Evolutionary conservation across 2,329 filamentous ascomycete species (phyloP).

Genomic region (Pyrenochaeta sp.): DNA sequence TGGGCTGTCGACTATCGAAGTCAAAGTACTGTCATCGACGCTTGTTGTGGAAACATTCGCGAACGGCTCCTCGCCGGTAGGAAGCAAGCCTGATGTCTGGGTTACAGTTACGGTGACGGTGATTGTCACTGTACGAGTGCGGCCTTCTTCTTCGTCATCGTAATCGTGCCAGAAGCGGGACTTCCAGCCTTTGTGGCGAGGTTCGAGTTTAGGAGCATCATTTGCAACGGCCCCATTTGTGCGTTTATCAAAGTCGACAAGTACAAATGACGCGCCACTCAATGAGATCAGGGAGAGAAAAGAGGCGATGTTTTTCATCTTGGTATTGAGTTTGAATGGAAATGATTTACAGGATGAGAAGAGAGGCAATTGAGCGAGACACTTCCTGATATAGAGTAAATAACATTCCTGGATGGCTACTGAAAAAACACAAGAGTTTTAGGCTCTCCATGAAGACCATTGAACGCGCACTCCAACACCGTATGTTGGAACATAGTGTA

Average conservation of each 20-base stretch:
- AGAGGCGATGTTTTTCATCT: background rate
- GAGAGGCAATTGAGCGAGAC: too few relatives aligned
- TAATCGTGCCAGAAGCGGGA: background rate
- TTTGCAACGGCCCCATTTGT: background rate
- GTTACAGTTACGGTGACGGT: slow-evolving; percentile 3
- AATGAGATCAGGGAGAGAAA: background rate
- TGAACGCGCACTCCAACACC: too few relatives aligned
- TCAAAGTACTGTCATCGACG: background rate
- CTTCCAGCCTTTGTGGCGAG: slow-evolving; percentile 1
- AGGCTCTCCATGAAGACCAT: too few relatives aligned
- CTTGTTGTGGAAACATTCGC: background rate
- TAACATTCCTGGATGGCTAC: too few relatives aligned
- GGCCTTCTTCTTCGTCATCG: background rate
- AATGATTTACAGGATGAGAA: too few relatives aligned
- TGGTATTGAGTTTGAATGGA: background rate
- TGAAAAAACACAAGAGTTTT: too few relatives aligned
- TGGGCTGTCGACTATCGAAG: background rate
- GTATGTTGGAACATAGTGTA: background rate
- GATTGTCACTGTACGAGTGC: background rate
- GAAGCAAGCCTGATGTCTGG: background rate
- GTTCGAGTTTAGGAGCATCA: background rate
- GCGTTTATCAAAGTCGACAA: background rate
- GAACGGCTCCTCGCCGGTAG: background rate
- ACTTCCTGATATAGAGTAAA: too few relatives aligned
- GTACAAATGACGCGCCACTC: background rate